Evolutionary conservation across 192 early-diverging fungal genomes (phyloP).

Genomic region (Podila horticola): DNA sequence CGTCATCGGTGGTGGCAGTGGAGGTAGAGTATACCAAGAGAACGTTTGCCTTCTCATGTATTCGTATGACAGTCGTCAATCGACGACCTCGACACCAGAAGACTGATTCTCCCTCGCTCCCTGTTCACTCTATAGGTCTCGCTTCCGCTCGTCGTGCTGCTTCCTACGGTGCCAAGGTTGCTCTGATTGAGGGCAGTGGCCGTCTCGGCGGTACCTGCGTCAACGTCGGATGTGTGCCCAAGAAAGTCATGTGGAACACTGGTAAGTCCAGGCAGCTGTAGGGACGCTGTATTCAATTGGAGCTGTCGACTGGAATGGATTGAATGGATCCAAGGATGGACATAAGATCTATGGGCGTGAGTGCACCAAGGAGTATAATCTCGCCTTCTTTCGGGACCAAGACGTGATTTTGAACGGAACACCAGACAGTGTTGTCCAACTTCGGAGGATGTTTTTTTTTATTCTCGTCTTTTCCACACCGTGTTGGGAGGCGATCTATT

Average conservation of each 20-base stretch:
- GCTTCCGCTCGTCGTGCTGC: constrained; percentile 95
- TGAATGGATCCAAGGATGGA: no score
- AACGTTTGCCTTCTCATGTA: neutral
- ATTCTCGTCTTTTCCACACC: neutral
- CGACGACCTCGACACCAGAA: neutral
- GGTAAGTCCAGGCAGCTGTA: constrained; percentile 53
- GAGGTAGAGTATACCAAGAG: constrained; percentile 32
- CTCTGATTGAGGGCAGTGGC: constrained; percentile 83
- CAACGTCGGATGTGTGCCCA: constrained; percentile 93
- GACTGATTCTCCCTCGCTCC: neutral
- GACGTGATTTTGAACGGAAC: neutral
- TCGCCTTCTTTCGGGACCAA: neutral
- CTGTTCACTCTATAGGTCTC: constrained; percentile 68
- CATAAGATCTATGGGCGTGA: neutral
- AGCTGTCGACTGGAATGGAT: no score
- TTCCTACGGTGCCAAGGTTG: constrained; percentile 90
- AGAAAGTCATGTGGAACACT: constrained; percentile 97
- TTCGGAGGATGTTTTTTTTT: neutral
- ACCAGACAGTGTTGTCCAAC: neutral
- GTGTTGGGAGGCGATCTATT: no score
- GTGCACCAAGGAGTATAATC: neutral
- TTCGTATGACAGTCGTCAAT: neutral
- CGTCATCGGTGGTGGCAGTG: constrained; percentile 95
- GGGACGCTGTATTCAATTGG: no score
- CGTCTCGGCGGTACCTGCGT: constrained; percentile 92